Percentiles rank a stretch among this genome's conserved stretches.
Conservation (phyloP, 768 basidiomycete genomes). For the Lepiota brunneoincarnata region DNA sequence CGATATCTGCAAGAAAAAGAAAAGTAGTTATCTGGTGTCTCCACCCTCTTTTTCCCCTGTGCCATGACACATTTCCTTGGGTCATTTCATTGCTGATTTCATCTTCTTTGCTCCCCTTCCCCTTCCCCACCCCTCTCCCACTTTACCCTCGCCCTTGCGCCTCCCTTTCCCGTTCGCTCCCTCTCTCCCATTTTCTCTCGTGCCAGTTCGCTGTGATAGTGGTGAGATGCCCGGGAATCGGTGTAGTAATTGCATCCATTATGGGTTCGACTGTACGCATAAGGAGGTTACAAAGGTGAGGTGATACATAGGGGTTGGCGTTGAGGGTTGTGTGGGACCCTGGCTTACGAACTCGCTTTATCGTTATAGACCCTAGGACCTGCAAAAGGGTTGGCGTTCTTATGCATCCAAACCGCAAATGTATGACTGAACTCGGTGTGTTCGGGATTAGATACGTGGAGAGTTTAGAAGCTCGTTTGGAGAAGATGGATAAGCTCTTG, state of each 20-base stretch:
- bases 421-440: not conserved
- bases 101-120: not conserved
- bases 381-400: constrained; percentile 50
- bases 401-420: not conserved
- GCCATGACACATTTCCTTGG: too few species aligned
- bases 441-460: constrained; percentile 51
- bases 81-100: too few species aligned
- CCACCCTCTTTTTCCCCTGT: not conserved
- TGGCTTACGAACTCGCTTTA: not conserved
- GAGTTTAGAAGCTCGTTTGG: constrained; percentile 56
- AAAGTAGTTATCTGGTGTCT: constrained; percentile 40
- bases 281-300: constrained; percentile 66
- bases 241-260: constrained; percentile 64
- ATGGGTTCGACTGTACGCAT: constrained; percentile 62
- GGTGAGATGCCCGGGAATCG: constrained; percentile 59
- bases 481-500: constrained; percentile 64
- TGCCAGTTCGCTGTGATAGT: constrained; percentile 54
- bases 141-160: not conserved
- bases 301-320: constrained; percentile 18
- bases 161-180: constrained; percentile 6
- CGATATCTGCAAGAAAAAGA: constrained; percentile 72
- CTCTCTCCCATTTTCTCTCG: too few species aligned
- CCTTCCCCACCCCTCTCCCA: constrained; percentile 4
- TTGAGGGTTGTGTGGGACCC: not conserved
- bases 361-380: constrained; percentile 49